Conservation (phyloP, 305 asterid species). For the Fraxinus nigra region DNA sequence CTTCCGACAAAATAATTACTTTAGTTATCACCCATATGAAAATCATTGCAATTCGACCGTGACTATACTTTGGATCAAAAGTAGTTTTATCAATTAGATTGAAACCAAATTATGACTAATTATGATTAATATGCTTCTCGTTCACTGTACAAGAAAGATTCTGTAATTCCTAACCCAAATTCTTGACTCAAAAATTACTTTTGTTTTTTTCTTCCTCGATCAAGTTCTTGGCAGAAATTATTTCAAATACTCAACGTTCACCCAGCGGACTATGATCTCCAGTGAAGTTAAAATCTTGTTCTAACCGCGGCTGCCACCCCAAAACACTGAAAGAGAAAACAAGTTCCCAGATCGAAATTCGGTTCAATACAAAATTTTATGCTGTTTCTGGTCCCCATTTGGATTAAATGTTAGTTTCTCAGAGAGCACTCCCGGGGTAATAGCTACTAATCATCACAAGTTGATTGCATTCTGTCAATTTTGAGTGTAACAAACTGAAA, state of each 20-base stretch:
- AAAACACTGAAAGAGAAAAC: background rate
- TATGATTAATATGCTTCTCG: background rate
- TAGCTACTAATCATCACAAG: constrained; percentile 65
- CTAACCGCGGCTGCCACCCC: background rate
- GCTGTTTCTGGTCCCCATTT: constrained; percentile 30
- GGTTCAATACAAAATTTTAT: background rate
- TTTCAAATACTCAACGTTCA: background rate
- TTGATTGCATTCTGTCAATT: constrained; percentile 52
- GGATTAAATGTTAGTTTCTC: background rate
- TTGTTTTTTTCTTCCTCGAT: background rate
- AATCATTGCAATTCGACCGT: background rate
- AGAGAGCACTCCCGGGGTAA: constrained; percentile 40
- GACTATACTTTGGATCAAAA: background rate
- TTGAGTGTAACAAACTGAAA: constrained; percentile 22
- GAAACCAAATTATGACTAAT: background rate
- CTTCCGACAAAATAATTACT: constrained; percentile 14
- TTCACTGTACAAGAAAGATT: background rate
- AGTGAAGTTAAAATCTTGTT: background rate
- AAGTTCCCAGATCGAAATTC: background rate
- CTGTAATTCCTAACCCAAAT: background rate
- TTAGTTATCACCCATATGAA: background rate
- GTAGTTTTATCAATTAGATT: background rate
- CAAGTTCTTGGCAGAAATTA: background rate
- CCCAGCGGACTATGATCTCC: background rate
- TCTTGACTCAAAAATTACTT: background rate